Percentiles rank a stretch among this genome's conserved stretches.
Evolutionary conservation across 495 filamentous ascomycete species (phyloP).

Genomic region (Hyaloscypha hepaticicola): DNA sequence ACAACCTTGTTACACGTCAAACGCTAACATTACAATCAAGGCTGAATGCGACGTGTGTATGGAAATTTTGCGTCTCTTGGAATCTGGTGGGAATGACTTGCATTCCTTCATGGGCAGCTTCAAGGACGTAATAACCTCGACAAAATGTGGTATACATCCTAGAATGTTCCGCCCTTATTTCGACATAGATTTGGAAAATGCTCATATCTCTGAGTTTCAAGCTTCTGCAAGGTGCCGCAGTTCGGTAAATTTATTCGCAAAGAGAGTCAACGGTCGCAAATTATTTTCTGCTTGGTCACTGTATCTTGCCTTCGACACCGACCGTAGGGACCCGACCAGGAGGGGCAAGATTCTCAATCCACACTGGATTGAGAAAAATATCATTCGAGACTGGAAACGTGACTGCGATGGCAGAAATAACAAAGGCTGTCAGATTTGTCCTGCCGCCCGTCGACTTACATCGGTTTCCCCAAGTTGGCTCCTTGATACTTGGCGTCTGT

Average conservation of each 20-base stretch:
- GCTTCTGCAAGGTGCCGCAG: neutral
- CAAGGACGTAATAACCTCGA: slow-evolving; percentile 10
- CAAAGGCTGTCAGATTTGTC: slow-evolving; percentile 5
- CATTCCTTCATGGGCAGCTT: neutral
- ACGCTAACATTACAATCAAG: slow-evolving; percentile 9
- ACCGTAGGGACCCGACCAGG: neutral
- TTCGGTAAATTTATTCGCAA: neutral
- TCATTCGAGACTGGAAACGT: slow-evolving; percentile 13
- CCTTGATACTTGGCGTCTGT: slow-evolving; percentile 8
- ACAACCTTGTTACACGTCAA: neutral
- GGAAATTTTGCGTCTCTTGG: slow-evolving; percentile 2
- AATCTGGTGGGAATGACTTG: neutral
- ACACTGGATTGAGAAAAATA: slow-evolving; percentile 14
- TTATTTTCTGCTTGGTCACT: too few relatives aligned
- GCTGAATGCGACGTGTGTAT: slow-evolving; percentile 6
- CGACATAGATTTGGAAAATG: slow-evolving; percentile 3
- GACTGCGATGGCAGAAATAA: slow-evolving; percentile 7
- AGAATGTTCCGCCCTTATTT: slow-evolving; percentile 8
- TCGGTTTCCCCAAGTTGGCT: slow-evolving; percentile 4
- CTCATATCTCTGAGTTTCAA: neutral
- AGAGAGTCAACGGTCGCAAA: too few relatives aligned
- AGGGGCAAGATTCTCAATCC: slow-evolving; percentile 10
- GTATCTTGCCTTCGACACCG: neutral
- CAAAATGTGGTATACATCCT: slow-evolving; percentile 3
- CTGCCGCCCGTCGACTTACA: neutral